Evolutionary conservation across 768 basidiomycete species (phyloP).

Genomic region (Amanita phalloides): DNA sequence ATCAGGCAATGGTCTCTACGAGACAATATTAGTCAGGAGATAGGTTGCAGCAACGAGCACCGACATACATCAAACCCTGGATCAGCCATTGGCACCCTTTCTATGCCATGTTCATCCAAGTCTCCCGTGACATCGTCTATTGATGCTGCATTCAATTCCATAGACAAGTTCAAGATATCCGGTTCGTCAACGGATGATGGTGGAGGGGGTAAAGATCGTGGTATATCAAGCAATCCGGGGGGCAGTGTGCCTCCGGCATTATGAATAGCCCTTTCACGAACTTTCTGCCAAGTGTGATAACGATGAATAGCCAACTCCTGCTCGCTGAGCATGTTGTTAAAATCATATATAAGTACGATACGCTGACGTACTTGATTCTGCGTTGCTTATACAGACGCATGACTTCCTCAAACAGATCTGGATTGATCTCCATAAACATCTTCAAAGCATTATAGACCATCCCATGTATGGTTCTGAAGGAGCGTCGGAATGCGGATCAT

Average conservation of each 20-base stretch:
- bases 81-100: slow-evolving; percentile 87
- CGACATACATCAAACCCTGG: slow-evolving; percentile 73
- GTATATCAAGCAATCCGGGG: slow-evolving; percentile 54
- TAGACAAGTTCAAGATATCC: slow-evolving; percentile 80
- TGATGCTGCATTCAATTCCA: slow-evolving; percentile 79
- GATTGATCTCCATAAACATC: slow-evolving; percentile 98
- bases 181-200: slow-evolving; percentile 71
- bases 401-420: slow-evolving; percentile 88
- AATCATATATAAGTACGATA: background rate
- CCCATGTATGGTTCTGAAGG: slow-evolving; percentile 84
- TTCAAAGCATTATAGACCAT: slow-evolving; percentile 99
- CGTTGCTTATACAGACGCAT: slow-evolving; percentile 90
- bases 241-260: slow-evolving; percentile 70
- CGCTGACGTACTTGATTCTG: slow-evolving; percentile 66
- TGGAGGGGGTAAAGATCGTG: slow-evolving; percentile 67
- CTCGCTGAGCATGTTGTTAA: slow-evolving; percentile 42
- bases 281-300: slow-evolving; percentile 83
- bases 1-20: slow-evolving; percentile 57
- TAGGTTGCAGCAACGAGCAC: slow-evolving; percentile 5
- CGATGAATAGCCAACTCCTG: slow-evolving; percentile 76
- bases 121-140: slow-evolving; percentile 66
- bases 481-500: background rate
- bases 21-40: background rate
- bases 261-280: slow-evolving; percentile 65
- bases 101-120: slow-evolving; percentile 72